Base-by-base conservation (phyloP, 495 filamentous ascomycete species). In the Penicillium crystallinum region DNA sequence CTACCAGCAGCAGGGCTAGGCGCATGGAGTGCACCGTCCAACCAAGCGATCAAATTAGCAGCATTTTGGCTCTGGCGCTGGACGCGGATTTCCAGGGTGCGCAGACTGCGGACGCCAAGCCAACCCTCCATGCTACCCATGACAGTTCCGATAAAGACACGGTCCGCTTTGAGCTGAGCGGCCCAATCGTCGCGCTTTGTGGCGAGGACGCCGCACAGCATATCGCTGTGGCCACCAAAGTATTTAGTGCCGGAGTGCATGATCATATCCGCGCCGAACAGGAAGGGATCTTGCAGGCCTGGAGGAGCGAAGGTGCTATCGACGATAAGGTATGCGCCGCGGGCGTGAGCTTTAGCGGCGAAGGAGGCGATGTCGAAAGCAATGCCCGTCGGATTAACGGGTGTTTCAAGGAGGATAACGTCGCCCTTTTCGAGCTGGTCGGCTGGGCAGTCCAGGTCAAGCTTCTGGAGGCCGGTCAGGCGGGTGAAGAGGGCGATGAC, bases 201-300 rank as follows among this genome's bases (percentile, higher is more conserved):
- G 0, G 81, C 86, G 17, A 97, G 73, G 17, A 95, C 85, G 11
- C 93, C 93, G 58, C 87, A 89, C 0, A 98, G 81, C 69, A 97
- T 72, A 69, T 98, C 93, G 55, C 82, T 87, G 70, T 98, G 93
- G 1, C 93, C 93, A 17, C 93, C 93, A 52, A 98, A 79, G 66
- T 96, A 98, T 76, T 98, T 98, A 8, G 91, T 93, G 11, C 89
- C 93, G 19, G 78, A 83, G 68, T 98, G 93, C 86, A 97, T 86
- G 18, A 96, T 81, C 0, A 89, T 66, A 67, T 97, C 91, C 3
- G 85, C 88, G 50, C 90, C 91, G 60, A 74, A 83, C 30, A 59
- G 39, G 63, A 96, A 95, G 2, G 93, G 93, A 57, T 96, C 89
- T 66, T 89, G 86, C 33, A 98, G 75, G 19, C 84, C 84, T 12